Evolutionary conservation across 441 rosid species (phyloP), one percentile per base, ranked within the genome.

Genomic region (Oxalis stricta): DNA sequence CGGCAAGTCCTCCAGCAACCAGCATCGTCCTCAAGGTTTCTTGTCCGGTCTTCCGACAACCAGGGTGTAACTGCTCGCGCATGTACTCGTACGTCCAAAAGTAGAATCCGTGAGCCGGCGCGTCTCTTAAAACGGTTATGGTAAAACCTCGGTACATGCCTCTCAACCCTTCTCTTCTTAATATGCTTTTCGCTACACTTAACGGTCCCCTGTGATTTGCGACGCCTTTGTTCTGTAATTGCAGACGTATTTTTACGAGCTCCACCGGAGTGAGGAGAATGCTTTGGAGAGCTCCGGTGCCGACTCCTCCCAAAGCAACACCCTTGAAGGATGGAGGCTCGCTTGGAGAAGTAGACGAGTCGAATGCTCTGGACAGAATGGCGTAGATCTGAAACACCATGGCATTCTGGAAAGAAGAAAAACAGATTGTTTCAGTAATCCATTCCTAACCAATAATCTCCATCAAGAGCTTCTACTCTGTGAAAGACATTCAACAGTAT

Each of bases 371-470:
- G 13, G 96, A 91, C 6, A 83, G 69, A 56, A 83, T 68, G 3
- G 98, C 96, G 17, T 86, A 86, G 38, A 58, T 73, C 64, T 91
- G 96, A 76, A 91, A 91, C 39, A 69, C 95, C 91, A 91, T 71
- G 5, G 96, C 98, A 57, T 91, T 91, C 98, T 91, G 83, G 71
- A 72, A 34, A 12, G n/a, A 7, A 8, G 11, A 52, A 33, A 38
- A 23, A 37, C 5, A 16, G 7, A 23, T 23, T 23, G 28, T 23
- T 23, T 23, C 7, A 23, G 7, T 3, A 3, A 23, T 3, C 7
- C 3, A 3, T 23, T 3, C 28, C 3, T 23, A 23, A 23, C 28
- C 3, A 23, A 23, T 23, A 7, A 23, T 23, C 28, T 3, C 3
- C 3, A 23, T 23, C 3, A 23, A 23, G 7, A 23, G n/a, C n/a